phyloP scores from a whole-genome alignment of 345 rosid genomes.

The Eucalyptus guilfoylei region DNA sequence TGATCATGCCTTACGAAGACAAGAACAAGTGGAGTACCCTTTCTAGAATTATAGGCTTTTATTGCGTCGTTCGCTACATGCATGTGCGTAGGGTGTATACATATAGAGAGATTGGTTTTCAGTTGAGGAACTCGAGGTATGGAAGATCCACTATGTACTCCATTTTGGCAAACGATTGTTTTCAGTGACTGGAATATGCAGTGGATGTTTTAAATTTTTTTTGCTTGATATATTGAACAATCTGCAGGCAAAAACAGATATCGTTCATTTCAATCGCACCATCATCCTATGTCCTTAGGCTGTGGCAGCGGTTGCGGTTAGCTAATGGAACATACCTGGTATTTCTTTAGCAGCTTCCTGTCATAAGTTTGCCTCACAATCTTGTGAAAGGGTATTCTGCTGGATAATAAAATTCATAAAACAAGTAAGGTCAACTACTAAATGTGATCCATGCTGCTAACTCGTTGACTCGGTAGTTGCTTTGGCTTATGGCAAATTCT shows the following conservation, averaged over 20 bases:
- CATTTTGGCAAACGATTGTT: not conserved
- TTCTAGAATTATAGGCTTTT: not conserved
- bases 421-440: not conserved
- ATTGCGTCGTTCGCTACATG: not conserved
- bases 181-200: not conserved
- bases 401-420: not conserved
- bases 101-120: not conserved
- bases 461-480: not conserved
- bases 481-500: not conserved
- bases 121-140: not conserved
- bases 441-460: not conserved
- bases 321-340: not conserved
- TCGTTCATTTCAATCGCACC: not conserved
- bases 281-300: not conserved
- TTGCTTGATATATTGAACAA: not conserved
- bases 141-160: not conserved
- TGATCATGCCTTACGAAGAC: not conserved
- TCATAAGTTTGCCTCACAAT: not conserved
- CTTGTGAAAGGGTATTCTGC: not conserved
- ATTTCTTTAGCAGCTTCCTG: not conserved
- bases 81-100: not conserved
- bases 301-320: not conserved
- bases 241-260: not conserved
- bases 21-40: not conserved
- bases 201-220: not conserved